Conservation (phyloP, 164 flowering plant genomes). For the Piper betle region DNA sequence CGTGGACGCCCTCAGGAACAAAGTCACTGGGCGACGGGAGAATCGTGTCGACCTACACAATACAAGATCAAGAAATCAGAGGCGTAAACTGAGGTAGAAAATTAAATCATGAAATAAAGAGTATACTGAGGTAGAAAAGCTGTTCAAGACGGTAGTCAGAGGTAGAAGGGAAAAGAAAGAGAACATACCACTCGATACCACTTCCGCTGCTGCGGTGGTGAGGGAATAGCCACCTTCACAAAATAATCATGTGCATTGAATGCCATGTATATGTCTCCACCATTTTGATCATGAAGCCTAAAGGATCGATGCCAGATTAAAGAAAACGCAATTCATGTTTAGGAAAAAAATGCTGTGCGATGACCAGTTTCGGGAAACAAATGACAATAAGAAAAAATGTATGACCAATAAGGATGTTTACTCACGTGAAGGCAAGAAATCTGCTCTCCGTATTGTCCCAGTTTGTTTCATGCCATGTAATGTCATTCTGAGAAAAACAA, state of each 20-base stretch:
- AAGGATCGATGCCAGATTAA: conserved; percentile 6
- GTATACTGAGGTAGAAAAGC: no score
- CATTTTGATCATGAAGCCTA: conserved; percentile 64
- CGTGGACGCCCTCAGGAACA: conserved; percentile 50
- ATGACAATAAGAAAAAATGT: background rate
- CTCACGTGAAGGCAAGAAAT: conserved; percentile 97
- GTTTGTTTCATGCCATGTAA: conserved; percentile 95
- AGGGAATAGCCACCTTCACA: conserved; percentile 49
- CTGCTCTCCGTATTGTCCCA: conserved; percentile 87
- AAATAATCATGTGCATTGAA: conserved; percentile 80
- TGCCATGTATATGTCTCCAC: conserved; percentile 64
- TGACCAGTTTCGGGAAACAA: background rate
- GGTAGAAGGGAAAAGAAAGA: conserved; percentile 2
- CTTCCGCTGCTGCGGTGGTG: conserved; percentile 44
- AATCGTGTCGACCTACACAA: conserved; percentile 80
- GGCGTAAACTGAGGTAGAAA: background rate
- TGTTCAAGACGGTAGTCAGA: background rate
- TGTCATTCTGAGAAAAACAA: conserved; percentile 39
- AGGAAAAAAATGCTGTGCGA: background rate
- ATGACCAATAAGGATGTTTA: background rate
- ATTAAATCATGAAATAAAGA: no score
- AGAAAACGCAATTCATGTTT: background rate
- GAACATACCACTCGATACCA: conserved; percentile 86
- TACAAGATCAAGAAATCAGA: background rate
- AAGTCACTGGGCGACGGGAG: conserved; percentile 63